Conservation (phyloP, 2,329 filamentous ascomycete species). For the Teratosphaeria gauchensis region DNA sequence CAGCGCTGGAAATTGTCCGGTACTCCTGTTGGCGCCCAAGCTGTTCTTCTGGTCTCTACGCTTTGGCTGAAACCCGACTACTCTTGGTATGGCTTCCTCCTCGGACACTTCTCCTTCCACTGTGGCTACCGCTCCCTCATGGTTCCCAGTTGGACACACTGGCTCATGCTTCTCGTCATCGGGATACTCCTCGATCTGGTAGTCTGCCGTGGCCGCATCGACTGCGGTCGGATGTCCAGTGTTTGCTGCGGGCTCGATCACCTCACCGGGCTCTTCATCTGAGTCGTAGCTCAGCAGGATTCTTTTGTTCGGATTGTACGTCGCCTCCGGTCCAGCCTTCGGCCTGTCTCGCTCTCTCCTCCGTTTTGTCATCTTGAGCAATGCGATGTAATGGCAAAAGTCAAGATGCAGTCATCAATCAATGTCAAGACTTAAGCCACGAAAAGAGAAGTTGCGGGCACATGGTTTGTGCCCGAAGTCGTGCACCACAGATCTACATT, state of each 20-base stretch:
- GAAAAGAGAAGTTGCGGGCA: neutral
- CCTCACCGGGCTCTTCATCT: slow-evolving; percentile 16
- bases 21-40: slow-evolving; percentile 1
- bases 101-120: neutral
- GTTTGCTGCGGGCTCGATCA: neutral
- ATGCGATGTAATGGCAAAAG: neutral
- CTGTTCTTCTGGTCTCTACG: neutral
- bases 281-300: slow-evolving; percentile 24
- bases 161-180: slow-evolving; percentile 3
- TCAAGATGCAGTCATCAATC: neutral
- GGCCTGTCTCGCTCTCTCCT: slow-evolving; percentile 24
- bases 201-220: slow-evolving; percentile 2
- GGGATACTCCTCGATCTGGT: slow-evolving; percentile 5
- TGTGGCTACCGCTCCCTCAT: neutral
- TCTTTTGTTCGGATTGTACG: slow-evolving; percentile 25
- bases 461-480: neutral
- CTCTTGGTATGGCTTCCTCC: neutral
- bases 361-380: neutral
- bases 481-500: neutral
- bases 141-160: neutral
- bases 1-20: slow-evolving; percentile 17
- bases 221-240: neutral
- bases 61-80: neutral
- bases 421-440: neutral
- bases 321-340: slow-evolving; percentile 18